A percentile compares a stretch with the other conserved stretches of the same genome.
These are phyloP conservation scores for Carex arenaria DNA, from an alignment of 202 grass and related monocot species.

Conservation along the genomic window DNA sequence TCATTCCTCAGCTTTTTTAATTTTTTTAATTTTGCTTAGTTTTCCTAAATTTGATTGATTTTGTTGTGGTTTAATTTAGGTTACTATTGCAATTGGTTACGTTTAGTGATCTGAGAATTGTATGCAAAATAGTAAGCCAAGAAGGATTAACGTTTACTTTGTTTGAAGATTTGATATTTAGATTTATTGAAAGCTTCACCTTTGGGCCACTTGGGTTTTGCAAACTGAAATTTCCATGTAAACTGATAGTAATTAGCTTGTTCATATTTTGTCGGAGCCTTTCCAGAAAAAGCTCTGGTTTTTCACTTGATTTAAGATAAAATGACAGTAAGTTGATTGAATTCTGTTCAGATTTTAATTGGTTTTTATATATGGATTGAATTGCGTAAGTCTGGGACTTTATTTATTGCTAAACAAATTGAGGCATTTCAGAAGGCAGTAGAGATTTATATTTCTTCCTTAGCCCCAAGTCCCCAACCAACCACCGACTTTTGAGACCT, in stretches of 20 bases:
- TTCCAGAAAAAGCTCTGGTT: neutral
- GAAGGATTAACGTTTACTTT: neutral
- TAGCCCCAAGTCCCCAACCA: neutral
- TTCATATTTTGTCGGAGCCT: neutral
- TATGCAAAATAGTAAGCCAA: neutral
- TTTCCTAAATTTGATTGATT: neutral
- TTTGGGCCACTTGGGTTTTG: neutral
- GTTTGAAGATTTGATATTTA: neutral
- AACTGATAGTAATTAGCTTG: neutral
- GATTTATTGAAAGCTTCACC: neutral
- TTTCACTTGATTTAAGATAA: neutral
- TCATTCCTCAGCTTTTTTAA: neutral
- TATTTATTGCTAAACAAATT: neutral
- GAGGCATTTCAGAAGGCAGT: neutral
- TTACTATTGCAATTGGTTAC: neutral
- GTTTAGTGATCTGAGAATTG: neutral
- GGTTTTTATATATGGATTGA: neutral
- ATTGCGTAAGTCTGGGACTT: neutral
- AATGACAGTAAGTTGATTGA: neutral
- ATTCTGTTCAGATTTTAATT: constrained; percentile 2
- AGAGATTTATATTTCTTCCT: neutral
- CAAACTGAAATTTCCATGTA: neutral
- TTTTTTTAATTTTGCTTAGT: neutral
- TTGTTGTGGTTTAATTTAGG: neutral
- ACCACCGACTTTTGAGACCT: neutral